Conservation (phyloP, 345 rosid species). For the Abelmoschus esculentus region DNA sequence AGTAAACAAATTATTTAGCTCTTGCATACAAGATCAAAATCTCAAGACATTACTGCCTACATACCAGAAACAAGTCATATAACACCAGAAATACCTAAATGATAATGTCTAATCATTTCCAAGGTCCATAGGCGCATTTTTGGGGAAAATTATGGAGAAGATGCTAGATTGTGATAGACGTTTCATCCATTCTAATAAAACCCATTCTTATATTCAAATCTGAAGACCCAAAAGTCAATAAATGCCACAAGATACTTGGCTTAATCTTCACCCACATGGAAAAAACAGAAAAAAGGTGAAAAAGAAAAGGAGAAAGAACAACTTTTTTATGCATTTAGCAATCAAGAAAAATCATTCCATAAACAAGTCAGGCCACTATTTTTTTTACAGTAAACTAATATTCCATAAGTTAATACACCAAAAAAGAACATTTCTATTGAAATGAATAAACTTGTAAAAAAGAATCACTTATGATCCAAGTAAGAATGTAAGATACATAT, state of each 20-base stretch:
- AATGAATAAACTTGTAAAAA: conserved; percentile 16
- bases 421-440: not conserved
- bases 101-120: conserved; percentile 1
- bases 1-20: not conserved
- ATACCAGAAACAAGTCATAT: conserved; percentile 7
- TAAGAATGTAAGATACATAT: conserved; percentile 54
- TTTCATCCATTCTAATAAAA: conserved; percentile 1
- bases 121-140: not conserved
- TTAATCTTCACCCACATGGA: conserved; percentile 9
- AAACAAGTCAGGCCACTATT: not conserved
- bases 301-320: not conserved
- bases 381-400: conserved; percentile 9
- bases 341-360: conserved; percentile 7
- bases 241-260: conserved; percentile 21
- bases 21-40: conserved; percentile 18
- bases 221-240: conserved; percentile 2
- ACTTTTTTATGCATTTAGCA: conserved; percentile 6
- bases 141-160: not conserved
- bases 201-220: conserved; percentile 16
- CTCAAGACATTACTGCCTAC: conserved; percentile 27
- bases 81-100: not conserved
- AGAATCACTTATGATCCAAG: conserved; percentile 78
- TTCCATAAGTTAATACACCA: not conserved
- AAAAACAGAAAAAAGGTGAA: not conserved
- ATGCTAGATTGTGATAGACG: not conserved